Conservation (phyloP, 768 basidiomycete genomes). For the Kwoniella dendrophila region DNA sequence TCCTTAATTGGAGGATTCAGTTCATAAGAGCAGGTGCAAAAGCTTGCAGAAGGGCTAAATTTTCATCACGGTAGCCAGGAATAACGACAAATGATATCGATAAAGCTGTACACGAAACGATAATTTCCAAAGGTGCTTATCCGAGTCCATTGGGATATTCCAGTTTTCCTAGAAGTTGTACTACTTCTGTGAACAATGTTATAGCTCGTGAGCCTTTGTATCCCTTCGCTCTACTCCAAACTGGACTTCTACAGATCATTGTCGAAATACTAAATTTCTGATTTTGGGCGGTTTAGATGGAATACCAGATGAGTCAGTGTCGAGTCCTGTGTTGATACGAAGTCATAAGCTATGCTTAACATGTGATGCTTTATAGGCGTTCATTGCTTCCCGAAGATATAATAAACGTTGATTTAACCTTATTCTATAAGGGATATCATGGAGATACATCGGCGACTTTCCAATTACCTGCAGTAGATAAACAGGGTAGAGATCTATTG, state of each 20-base stretch:
- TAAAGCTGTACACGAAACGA: conserved; percentile 69
- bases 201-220: conserved; percentile 60
- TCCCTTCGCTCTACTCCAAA: neutral
- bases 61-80: conserved; percentile 53
- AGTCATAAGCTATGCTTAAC: neutral
- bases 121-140: conserved; percentile 71
- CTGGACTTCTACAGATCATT: neutral
- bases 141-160: conserved; percentile 80
- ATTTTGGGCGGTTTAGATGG: conserved; percentile 60
- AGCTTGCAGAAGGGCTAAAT: no score
- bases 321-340: no score
- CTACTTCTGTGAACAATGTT: conserved; percentile 86
- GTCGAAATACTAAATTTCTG: neutral
- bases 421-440: conserved; percentile 80
- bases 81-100: conserved; percentile 76
- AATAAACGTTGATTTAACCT: conserved; percentile 83
- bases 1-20: no score
- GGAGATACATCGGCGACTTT: conserved; percentile 88
- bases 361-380: conserved; percentile 61
- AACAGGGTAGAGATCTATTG: conserved; percentile 69
- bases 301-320: conserved; percentile 80
- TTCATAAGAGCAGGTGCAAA: no score
- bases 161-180: conserved; percentile 75
- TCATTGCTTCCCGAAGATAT: conserved; percentile 80
- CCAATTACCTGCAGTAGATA: conserved; percentile 76